phyloP scores from a whole-genome alignment of 2,329 filamentous ascomycete genomes.

The Pseudomassariella vexata region DNA sequence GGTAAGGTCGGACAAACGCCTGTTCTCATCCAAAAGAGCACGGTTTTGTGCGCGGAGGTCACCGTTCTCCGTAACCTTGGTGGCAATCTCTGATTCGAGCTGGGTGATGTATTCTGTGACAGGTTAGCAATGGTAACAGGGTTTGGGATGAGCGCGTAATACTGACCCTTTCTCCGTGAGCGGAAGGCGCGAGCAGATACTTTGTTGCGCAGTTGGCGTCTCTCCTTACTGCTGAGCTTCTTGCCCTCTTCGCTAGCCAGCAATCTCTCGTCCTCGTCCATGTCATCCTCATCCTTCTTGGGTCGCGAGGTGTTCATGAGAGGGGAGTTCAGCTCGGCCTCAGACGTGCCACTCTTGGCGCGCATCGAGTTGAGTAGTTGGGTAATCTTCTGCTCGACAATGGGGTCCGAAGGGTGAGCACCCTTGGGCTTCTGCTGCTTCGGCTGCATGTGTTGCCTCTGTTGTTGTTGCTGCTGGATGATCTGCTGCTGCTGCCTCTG shows the following conservation, averaged over 20 bases:
- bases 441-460: slow-evolving; percentile 37
- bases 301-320: slow-evolving; percentile 65
- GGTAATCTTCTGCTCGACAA: slow-evolving; percentile 88
- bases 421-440: slow-evolving; percentile 41
- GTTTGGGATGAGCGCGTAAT: background rate
- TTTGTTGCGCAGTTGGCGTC: slow-evolving; percentile 96
- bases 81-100: slow-evolving; percentile 82
- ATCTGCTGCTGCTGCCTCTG: slow-evolving; percentile 19
- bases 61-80: slow-evolving; percentile 76
- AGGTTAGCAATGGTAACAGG: slow-evolving; percentile 38
- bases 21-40: slow-evolving; percentile 78
- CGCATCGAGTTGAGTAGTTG: slow-evolving; percentile 91
- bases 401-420: slow-evolving; percentile 54
- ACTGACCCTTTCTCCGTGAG: slow-evolving; percentile 86
- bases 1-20: slow-evolving; percentile 70
- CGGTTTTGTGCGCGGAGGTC: slow-evolving; percentile 77
- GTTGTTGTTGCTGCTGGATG: slow-evolving; percentile 39
- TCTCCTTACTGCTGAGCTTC: slow-evolving; percentile 97
- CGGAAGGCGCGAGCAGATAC: slow-evolving; percentile 97
- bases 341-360: slow-evolving; percentile 56
- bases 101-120: slow-evolving; percentile 89
- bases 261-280: slow-evolving; percentile 95
- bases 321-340: slow-evolving; percentile 42
- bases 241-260: slow-evolving; percentile 97
- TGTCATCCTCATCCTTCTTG: slow-evolving; percentile 95